phyloP scores from a whole-genome alignment of 1,139 yeast species.

The Kodamaea alishanica region DNA sequence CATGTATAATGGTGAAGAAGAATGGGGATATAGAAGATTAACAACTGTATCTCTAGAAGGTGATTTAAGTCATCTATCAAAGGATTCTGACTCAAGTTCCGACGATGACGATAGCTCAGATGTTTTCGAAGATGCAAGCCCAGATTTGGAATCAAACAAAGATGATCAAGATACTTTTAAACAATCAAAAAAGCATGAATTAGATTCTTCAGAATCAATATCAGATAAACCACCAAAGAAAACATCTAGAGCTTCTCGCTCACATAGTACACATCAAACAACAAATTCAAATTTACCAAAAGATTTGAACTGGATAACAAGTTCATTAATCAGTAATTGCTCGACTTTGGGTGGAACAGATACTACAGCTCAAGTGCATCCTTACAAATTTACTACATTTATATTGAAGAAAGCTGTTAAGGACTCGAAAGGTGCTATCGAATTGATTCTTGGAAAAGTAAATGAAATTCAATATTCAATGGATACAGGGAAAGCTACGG shows the following conservation, averaged over 20 bases:
- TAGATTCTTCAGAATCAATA: constrained; percentile 18
- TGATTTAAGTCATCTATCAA: constrained; percentile 45
- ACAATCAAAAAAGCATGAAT: constrained; percentile 16
- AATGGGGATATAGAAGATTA: constrained; percentile 91
- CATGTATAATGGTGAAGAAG: constrained; percentile 70
- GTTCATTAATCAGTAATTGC: constrained; percentile 66
- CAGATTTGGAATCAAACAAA: constrained; percentile 4
- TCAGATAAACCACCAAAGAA: constrained; percentile 34
- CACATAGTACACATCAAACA: constrained; percentile 6
- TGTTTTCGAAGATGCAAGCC: constrained; percentile 10
- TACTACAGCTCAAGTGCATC: constrained; percentile 96
- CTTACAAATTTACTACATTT: constrained; percentile 84
- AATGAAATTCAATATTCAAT: constrained; percentile 59
- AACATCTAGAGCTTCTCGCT: constrained; percentile 26
- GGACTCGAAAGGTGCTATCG: constrained; percentile 67
- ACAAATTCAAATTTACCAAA: constrained; percentile 49
- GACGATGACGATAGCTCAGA: constrained; percentile 19
- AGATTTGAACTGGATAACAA: constrained; percentile 79
- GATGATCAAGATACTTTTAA: constrained; percentile 12
- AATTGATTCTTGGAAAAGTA: constrained; percentile 80
- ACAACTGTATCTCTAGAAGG: constrained; percentile 89
- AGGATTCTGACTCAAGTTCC: constrained; percentile 6
- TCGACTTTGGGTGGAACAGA: constrained; percentile 79
- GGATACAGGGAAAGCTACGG: constrained; percentile 64
- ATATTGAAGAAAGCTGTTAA: constrained; percentile 78